Evolutionary conservation across 164 flowering plant species (phyloP).

Genomic region (Akebia trifoliata): DNA sequence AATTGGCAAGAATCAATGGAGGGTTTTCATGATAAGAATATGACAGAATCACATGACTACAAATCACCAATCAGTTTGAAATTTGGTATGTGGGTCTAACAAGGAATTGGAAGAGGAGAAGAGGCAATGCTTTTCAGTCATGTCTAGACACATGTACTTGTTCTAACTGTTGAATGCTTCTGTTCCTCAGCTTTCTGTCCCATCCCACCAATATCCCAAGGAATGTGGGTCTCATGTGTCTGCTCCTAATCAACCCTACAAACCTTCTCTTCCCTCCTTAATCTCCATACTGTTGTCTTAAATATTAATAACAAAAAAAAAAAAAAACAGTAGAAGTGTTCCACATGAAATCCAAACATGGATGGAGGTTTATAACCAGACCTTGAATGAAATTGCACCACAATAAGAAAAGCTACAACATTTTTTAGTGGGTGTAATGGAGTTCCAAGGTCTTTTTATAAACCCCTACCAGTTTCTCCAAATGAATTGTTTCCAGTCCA

Average conservation of each 20-base stretch:
- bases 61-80: too few relatives aligned
- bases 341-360: constrained; percentile 12
- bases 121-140: constrained; percentile 38
- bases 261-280: constrained; percentile 19
- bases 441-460: constrained; percentile 33
- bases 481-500: constrained; percentile 42
- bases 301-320: constrained; percentile 17
- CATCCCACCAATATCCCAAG: constrained; percentile 54
- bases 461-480: constrained; percentile 30
- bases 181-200: constrained; percentile 94
- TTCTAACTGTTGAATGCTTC: constrained; percentile 59
- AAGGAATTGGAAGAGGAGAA: constrained; percentile 7
- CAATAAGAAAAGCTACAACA: constrained; percentile 10
- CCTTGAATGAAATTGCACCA: constrained; percentile 31
- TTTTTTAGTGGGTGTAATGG: constrained; percentile 9
- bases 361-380: constrained; percentile 29
- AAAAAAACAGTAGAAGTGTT: background rate
- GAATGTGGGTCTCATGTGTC: constrained; percentile 49
- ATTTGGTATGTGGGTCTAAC: constrained; percentile 11
- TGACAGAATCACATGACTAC: too few relatives aligned
- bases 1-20: too few relatives aligned
- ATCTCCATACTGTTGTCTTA: constrained; percentile 18
- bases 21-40: too few relatives aligned
- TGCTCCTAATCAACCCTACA: constrained; percentile 52
- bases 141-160: constrained; percentile 37